Evolutionary conservation across 305 asterid genomes (phyloP), one percentile per base, ranked within the genome.

Genomic region (Fraxinus greggii): DNA sequence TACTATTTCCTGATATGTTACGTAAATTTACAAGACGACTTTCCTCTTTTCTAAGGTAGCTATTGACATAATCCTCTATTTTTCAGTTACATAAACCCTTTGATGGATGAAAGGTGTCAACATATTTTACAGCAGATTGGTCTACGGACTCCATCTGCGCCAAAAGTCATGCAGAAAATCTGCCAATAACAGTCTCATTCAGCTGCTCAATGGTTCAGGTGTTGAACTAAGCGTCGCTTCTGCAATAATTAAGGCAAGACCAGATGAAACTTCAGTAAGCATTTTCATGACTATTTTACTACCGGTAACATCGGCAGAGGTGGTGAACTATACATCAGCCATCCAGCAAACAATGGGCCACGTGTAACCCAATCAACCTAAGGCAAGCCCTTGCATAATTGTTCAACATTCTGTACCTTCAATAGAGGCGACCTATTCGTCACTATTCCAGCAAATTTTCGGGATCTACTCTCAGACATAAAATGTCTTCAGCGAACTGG

Each of bases 71-170:
- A 29, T 33, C 42, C 12, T 77, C 72, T 73, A 21, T 86, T 8
- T 81, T 36, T 28, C 84, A 78, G 89, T 51, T 78, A 81, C 83
- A 17, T 70, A 70, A 82, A 82, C 56, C 75, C 45, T 51, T 79
- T 78, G 72, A 54, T 81, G 56, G 84, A 74, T 76, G 82, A 83
- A 84, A 63, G 81, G 33, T 24, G 31, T 77, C 78, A 67, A 72
- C 70, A 78, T 29, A 78, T 77, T 76, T 74, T 51, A 70, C 48
- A 59, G 24, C 21, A 35, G 28, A 29, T 38, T 74, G 33, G 9
- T 69, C 35, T 76, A 48, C 78, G 6, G 29, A 77, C 61, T 35
- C 79, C 36, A 72, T 45, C 32, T 31, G 65, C 70, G 75, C 48
- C 80, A 1, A 45, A 51, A 51, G 38, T 8, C 77, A 70, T 2